Evolutionary conservation across 768 basidiomycete genomes (phyloP).

Genomic region (Xanthoconium purpureum): DNA sequence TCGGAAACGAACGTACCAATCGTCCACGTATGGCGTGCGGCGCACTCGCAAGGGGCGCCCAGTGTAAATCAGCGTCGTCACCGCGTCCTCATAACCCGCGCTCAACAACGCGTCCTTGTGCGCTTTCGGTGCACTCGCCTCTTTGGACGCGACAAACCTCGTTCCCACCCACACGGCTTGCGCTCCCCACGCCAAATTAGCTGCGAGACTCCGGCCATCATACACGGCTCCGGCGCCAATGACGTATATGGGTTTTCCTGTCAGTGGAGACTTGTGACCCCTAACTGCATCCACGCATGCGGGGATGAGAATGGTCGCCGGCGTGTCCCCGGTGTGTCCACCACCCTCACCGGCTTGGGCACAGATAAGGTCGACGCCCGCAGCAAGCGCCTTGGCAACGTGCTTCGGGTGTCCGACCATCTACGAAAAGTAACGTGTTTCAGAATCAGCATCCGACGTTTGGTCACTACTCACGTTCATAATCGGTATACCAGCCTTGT

Average conservation of each 20-base stretch:
- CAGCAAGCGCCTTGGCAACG: constrained; percentile 73
- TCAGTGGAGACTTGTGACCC: constrained; percentile 74
- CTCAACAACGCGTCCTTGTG: constrained; percentile 79
- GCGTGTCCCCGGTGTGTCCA: constrained; percentile 81
- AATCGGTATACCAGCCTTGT: constrained; percentile 78
- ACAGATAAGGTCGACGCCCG: constrained; percentile 89
- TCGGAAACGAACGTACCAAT: constrained; percentile 55
- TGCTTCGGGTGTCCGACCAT: constrained; percentile 97
- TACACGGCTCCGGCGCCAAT: constrained; percentile 90
- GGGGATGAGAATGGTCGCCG: constrained; percentile 85
- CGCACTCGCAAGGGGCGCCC: constrained; percentile 86
- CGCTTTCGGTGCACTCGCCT: constrained; percentile 77
- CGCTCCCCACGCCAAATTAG: constrained; percentile 87
- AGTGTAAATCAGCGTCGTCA: constrained; percentile 85
- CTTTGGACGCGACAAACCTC: constrained; percentile 78
- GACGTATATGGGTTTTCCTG: constrained; percentile 80
- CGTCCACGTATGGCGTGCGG: constrained; percentile 79
- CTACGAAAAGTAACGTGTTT: constrained; percentile 22
- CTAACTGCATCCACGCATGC: constrained; percentile 84
- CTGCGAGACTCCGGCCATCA: constrained; percentile 84
- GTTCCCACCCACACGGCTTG: constrained; percentile 89
- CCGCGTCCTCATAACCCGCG: constrained; percentile 74
- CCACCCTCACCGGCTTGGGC: constrained; percentile 93
- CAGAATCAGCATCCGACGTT: background rate
- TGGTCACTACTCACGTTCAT: constrained; percentile 62